Conservation (phyloP, 225 moss, liverwort and hornwort species). For the Polytrichum commune region DNA sequence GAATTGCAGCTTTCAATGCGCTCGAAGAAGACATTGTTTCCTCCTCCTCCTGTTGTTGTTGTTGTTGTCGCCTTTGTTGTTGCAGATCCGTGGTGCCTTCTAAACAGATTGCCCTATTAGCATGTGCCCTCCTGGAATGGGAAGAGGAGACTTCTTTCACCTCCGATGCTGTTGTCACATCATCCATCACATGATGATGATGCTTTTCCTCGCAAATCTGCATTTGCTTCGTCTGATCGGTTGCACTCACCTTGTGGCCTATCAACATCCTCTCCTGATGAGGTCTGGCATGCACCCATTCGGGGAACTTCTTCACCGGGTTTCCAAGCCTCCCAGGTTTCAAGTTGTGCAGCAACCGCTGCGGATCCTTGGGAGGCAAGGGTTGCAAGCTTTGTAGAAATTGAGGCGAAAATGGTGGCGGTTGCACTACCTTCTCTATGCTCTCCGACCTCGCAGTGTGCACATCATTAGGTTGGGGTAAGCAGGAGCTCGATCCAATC, state of each 20-base stretch:
- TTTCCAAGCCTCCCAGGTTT: conserved; percentile 40
- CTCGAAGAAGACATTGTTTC: no score
- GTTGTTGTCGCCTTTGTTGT: no score
- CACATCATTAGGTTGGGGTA: neutral
- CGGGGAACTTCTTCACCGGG: conserved; percentile 46
- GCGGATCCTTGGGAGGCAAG: conserved; percentile 42
- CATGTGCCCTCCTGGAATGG: conserved; percentile 27
- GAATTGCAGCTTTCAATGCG: no score
- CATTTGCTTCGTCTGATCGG: conserved; percentile 24
- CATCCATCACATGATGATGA: neutral
- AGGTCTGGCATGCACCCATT: conserved; percentile 42
- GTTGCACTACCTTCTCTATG: conserved; percentile 33
- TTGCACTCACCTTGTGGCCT: neutral
- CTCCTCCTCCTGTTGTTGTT: no score
- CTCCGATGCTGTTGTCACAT: neutral
- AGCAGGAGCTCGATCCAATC: conserved; percentile 24
- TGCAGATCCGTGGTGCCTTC: neutral
- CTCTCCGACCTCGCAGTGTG: conserved; percentile 21
- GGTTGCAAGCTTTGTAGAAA: conserved; percentile 42
- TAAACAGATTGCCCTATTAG: conserved; percentile 12
- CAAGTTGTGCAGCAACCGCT: conserved; percentile 35
- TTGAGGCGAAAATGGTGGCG: conserved; percentile 48
- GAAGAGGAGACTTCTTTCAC: conserved; percentile 23
- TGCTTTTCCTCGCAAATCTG: conserved; percentile 13
- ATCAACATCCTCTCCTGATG: conserved; percentile 8